These are phyloP conservation scores for Apostasia ramifera DNA, from an alignment of 106 monocot species.

Conservation along the genomic window DNA sequence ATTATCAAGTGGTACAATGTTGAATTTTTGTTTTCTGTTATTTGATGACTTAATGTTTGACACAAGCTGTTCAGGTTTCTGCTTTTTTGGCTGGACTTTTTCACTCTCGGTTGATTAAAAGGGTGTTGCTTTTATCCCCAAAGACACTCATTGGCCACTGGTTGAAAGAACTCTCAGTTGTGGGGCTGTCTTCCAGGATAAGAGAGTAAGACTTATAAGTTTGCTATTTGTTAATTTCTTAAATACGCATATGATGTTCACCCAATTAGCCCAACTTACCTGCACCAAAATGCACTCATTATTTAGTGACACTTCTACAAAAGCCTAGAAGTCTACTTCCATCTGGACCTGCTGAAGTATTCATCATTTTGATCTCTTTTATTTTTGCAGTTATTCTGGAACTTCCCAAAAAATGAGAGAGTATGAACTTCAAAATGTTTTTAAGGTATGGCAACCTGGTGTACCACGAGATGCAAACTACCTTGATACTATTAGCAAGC, in stretches of 20 bases:
- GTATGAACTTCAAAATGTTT: conserved; percentile 54
- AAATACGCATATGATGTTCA: not conserved
- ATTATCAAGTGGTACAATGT: too few relatives aligned
- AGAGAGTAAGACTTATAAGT: conserved; percentile 53
- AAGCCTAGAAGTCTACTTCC: not conserved
- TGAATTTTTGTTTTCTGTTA: too few relatives aligned
- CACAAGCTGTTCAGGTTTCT: conserved; percentile 43
- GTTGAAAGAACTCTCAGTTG: conserved; percentile 86
- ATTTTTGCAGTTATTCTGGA: conserved; percentile 68
- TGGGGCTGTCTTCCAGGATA: conserved; percentile 59
- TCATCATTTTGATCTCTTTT: conserved; percentile 3
- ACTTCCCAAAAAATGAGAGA: conserved; percentile 53
- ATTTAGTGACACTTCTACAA: not conserved
- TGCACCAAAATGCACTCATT: not conserved
- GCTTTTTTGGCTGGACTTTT: conserved; percentile 87
- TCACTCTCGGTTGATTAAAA: conserved; percentile 65
- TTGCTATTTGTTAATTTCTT: conserved; percentile 3
- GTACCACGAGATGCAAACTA: not conserved
- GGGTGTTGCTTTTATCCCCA: conserved; percentile 82
- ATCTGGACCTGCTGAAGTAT: not conserved
- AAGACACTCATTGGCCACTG: conserved; percentile 94
- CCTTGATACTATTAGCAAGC: not conserved
- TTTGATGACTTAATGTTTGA: not conserved
- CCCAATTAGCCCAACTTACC: not conserved
- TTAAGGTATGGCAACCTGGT: conserved; percentile 41